Conservation (phyloP, 2,329 filamentous ascomycete genomes). For the Periglandula ipomoeae region DNA sequence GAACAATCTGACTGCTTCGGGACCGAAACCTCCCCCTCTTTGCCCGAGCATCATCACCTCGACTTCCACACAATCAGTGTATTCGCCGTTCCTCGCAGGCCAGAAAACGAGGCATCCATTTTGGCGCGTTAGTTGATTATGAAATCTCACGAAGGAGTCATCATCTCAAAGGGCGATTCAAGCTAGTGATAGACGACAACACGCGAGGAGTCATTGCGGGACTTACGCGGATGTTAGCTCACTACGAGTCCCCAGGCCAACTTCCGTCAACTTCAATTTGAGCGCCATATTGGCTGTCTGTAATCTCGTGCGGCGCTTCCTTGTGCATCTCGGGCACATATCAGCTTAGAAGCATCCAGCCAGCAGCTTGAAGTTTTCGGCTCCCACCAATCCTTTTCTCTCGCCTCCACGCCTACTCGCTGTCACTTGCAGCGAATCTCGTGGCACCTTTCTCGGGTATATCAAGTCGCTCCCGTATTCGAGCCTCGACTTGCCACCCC, state of each 20-base stretch:
- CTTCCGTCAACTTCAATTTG: too few relatives aligned
- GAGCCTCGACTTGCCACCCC: not conserved
- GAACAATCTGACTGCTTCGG: constrained; percentile 3
- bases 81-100: not conserved
- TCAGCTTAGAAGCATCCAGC: not conserved
- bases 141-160: not conserved
- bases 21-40: constrained; percentile 5
- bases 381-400: not conserved
- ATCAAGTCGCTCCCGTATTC: not conserved
- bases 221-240: too few relatives aligned
- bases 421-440: not conserved
- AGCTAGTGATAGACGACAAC: not conserved
- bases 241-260: too few relatives aligned
- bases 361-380: not conserved
- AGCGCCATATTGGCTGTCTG: too few relatives aligned
- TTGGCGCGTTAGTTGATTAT: not conserved
- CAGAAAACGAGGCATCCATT: not conserved
- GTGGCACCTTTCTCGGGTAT: not conserved
- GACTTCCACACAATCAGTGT: not conserved
- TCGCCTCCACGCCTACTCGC: not conserved
- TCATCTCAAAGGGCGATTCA: not conserved
- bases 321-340: too few relatives aligned
- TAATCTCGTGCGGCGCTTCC: too few relatives aligned
- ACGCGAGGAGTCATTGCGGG: too few relatives aligned
- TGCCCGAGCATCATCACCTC: constrained; percentile 5